phyloP scores from a whole-genome alignment of 179 eudicot genomes.

The Beta corolliflora region DNA sequence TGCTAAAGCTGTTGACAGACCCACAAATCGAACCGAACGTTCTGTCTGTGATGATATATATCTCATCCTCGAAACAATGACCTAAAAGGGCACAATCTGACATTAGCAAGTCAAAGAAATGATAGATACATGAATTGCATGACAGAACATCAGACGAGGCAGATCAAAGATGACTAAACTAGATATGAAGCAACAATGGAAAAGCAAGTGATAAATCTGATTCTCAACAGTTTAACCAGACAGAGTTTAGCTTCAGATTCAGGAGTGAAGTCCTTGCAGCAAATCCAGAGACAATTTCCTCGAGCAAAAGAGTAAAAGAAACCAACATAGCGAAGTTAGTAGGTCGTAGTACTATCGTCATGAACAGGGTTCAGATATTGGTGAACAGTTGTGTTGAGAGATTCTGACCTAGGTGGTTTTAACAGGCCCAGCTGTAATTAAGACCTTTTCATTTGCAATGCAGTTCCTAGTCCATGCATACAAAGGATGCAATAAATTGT shows the following conservation, averaged over 20 bases:
- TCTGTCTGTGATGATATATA: constrained; percentile 99
- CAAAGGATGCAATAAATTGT: background rate
- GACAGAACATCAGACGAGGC: background rate
- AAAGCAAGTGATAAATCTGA: background rate
- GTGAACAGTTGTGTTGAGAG: too few relatives aligned
- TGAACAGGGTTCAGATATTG: too few relatives aligned
- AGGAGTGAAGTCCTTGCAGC: background rate
- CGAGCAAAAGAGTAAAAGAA: background rate
- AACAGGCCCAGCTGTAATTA: background rate
- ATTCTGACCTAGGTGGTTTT: background rate
- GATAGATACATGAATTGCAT: background rate
- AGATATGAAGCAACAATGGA: background rate
- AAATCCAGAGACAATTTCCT: too few relatives aligned
- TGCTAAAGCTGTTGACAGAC: constrained; percentile 97
- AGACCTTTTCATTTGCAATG: background rate
- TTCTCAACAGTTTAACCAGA: background rate
- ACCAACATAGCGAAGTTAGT: background rate
- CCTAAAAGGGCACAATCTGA: constrained; percentile 44
- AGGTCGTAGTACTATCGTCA: too few relatives aligned
- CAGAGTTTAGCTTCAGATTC: background rate
- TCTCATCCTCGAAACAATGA: constrained; percentile 97
- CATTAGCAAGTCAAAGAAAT: constrained; percentile 7
- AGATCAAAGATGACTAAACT: background rate
- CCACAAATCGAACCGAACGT: constrained; percentile 89
- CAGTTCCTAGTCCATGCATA: too few relatives aligned